Base-by-base conservation (phyloP, 208 protist genomes). In the Acanthamoeba healyi region DNA sequence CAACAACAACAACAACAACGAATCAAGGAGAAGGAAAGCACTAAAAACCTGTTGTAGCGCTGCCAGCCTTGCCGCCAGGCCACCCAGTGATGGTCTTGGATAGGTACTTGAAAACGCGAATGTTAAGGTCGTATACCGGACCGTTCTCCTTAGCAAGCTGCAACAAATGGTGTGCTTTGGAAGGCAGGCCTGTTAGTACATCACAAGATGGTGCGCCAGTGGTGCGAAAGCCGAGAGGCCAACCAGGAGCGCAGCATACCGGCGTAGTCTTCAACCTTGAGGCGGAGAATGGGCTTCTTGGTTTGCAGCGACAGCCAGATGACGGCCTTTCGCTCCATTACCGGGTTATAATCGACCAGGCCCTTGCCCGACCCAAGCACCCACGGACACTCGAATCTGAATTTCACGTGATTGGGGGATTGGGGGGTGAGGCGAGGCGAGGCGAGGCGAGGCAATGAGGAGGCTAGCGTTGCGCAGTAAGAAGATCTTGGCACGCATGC, bases 201-300 rank as follows among this genome's bases (percentile, higher is more conserved):
- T n/a, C n/a, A n/a, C n/a, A n/a, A n/a, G n/a, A n/a, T n/a, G n/a
- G n/a, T n/a, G n/a, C n/a, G n/a, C n/a, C n/a, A n/a, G n/a, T n/a
- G n/a, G n/a, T n/a, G n/a, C n/a, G n/a, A n/a, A n/a, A n/a, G 44
- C 9, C 44, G 44, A 51, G 44, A 14, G 44, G 44, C n/a, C n/a
- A n/a, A n/a, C n/a, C 44, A 51, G 44, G 9, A 51, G 44, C 9
- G 44, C 4, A 14, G 9, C 4, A 14, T 51, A 51, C 44, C 46
- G 12, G 34, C 19, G 29, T 96, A 97, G 56, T 97, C 96, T 29
- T 95, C 81, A n/a, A 94, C 94, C 15, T 72, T 70, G 26, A 97
- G 67, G 26, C 95, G 88, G 26, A 97, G 79, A 67, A 97, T 97
- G 51, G 95, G 89, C 93, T 97, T 97, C n/a, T 81, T 65, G 19